Evolutionary conservation across 345 rosid genomes (phyloP).

Genomic region (Corymbia maculata): DNA sequence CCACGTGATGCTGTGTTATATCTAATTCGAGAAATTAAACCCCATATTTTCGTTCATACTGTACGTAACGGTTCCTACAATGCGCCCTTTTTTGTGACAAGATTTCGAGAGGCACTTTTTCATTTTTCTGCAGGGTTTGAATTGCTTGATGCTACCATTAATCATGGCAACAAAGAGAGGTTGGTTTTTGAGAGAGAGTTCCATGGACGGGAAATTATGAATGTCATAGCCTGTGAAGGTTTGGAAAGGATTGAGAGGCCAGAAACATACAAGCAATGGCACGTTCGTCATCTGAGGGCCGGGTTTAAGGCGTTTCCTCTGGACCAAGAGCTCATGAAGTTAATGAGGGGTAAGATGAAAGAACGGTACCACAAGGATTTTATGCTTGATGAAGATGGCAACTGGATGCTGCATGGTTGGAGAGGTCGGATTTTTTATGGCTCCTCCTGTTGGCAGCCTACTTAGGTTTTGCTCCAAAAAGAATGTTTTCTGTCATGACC

Average conservation of each 20-base stretch:
- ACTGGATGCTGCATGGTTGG: slow-evolving; percentile 93
- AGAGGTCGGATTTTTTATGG: slow-evolving; percentile 67
- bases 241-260: slow-evolving; percentile 69
- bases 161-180: slow-evolving; percentile 47
- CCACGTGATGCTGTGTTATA: slow-evolving; percentile 13
- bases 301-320: slow-evolving; percentile 57
- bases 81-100: slow-evolving; percentile 28
- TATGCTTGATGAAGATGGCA: slow-evolving; percentile 46
- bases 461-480: slow-evolving; percentile 6
- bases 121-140: slow-evolving; percentile 58
- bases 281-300: slow-evolving; percentile 39
- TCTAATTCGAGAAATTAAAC: slow-evolving; percentile 17
- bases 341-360: slow-evolving; percentile 20
- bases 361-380: slow-evolving; percentile 65
- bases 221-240: slow-evolving; percentile 77
- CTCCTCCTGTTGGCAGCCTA: slow-evolving; percentile 65
- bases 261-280: slow-evolving; percentile 88
- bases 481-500: background rate
- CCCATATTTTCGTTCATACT: slow-evolving; percentile 5
- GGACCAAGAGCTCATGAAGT: slow-evolving; percentile 28
- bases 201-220: slow-evolving; percentile 55
- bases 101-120: slow-evolving; percentile 69
- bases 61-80: slow-evolving; percentile 9
- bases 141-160: slow-evolving; percentile 36
- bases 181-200: slow-evolving; percentile 46